Evolutionary conservation across 768 basidiomycete species (phyloP), one percentile per base, ranked within the genome.

Genomic region (Lentinula detonsa): DNA sequence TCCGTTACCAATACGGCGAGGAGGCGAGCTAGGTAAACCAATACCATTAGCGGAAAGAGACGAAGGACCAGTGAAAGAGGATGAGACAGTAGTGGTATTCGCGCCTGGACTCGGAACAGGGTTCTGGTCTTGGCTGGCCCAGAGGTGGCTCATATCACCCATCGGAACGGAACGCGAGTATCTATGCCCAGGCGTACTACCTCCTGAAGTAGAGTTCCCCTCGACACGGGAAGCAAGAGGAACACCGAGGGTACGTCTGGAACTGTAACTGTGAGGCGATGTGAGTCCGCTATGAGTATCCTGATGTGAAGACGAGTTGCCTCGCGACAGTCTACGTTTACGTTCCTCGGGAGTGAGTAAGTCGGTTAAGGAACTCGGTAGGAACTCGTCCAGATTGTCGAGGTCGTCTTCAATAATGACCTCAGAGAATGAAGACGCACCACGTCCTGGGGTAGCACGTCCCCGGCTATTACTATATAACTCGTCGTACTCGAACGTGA

Each of bases 321-420:
- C 86, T 54, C 92, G 81, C 34, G 88, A 90, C 82, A 93, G 87
- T 48, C 94, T 78, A 35, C 95, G 78, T 35, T 84, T 88, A 64
- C 88, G 81, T 74, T 98, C 96, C 65, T 88, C 89, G 0, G 92
- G 91, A 0, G 95, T 96, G 51, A 98, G 77, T 6, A 98, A 79
- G 62, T 98, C 95, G 31, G 86, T 92, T 51, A 98, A 76, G 4
- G 88, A 91, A 59, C 90, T 87, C 0, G 96, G 96, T 34, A 98
- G 71, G 70, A 98, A 91, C 60, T 94, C 95, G 68, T 94, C 93
- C 52, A 92, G 69, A 65, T 95, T 91, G 49, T 86, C 92, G 53
- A 89, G 90, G 18, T 86, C 86, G 16, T 80, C 81, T 16, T 71
- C 73, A 50, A 66, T 63, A 15, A 48, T 51, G 16, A 54, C 42